Evolutionary conservation across 2,329 filamentous ascomycete genomes (phyloP), one percentile per base, ranked within the genome.

Genomic region (Fusarium graminum): DNA sequence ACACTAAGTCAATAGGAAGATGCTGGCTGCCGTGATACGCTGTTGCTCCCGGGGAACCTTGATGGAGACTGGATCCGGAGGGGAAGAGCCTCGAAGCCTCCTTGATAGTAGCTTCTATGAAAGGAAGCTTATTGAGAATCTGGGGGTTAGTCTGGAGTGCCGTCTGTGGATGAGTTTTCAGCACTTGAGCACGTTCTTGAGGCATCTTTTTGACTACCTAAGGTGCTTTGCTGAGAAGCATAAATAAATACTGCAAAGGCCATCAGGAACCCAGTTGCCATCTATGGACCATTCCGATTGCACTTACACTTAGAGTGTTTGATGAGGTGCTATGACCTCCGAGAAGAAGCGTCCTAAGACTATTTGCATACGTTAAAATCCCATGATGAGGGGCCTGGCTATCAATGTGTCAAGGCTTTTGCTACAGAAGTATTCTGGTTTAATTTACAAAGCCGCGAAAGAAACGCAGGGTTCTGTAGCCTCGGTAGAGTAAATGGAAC

Each of bases 281-380:
- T 34, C 7, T 8, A 16, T 1, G 7, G 10, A 4, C 2, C 2
- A 0, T 12, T 16, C 16, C 6, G 9, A 7, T 43, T 16, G 16
- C 6, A 28, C 58, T 49, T 38, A 59, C 62, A 16, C 50, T 59
- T 2, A 68, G 29, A 11, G 41, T 41, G 10, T 47, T 64, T 0
- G 57, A 63, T 4, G 65, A 45, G 2, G 65, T 63, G n/a, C 25
- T 60, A n/a, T 68, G 65, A 0, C 65, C 65, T 13, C 65, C 65
- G 2, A 63, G 12, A 1, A 57, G 39, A 8, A 65, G 30, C 0
- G 16, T 29, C 26, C 54, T 68, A 11, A 65, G n/a, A 9, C 65
- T 63, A 9, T n/a, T 7, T 6, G 22, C 3, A 4, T 3, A 38
- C 0, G 4, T 56, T 34, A 51, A 9, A 6, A 7, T 7, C 17